These are phyloP conservation scores for Solioccasus polychromus DNA, from an alignment of 768 basidiomycete genomes.

Conservation along the genomic window DNA sequence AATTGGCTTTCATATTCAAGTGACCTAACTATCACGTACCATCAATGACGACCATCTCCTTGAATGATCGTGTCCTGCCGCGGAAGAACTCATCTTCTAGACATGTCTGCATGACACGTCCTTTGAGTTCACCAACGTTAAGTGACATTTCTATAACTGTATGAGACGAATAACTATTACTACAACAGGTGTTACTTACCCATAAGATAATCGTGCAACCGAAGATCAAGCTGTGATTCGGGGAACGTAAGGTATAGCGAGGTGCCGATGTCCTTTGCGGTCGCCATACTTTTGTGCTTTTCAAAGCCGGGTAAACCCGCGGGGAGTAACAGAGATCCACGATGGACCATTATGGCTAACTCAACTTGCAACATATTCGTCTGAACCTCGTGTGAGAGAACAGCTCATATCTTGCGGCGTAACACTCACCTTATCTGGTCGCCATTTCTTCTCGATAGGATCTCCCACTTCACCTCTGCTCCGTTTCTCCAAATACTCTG, in stretches of 20 bases:
- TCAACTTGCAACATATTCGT: constrained; percentile 81
- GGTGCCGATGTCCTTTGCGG: constrained; percentile 45
- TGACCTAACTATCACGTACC: constrained; percentile 29
- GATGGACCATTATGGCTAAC: constrained; percentile 50
- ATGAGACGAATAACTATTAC: constrained; percentile 7
- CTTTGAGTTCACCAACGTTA: constrained; percentile 61
- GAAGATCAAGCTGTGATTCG: constrained; percentile 69
- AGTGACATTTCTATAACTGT: constrained; percentile 65
- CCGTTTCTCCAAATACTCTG: constrained; percentile 78
- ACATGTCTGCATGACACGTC: constrained; percentile 47
- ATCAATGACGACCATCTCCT: constrained; percentile 47
- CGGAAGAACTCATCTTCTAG: constrained; percentile 39
- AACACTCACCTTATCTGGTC: constrained; percentile 64
- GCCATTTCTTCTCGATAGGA: constrained; percentile 75
- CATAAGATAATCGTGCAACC: constrained; percentile 87
- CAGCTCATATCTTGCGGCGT: not conserved
- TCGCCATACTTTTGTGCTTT: constrained; percentile 16
- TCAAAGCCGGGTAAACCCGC: constrained; percentile 66
- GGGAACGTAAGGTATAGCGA: constrained; percentile 59
- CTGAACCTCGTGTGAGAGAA: constrained; percentile 39
- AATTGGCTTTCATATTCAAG: not conserved
- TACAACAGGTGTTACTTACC: constrained; percentile 42
- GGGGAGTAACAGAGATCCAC: constrained; percentile 60
- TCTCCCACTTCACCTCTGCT: constrained; percentile 67
- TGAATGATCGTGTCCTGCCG: constrained; percentile 14